phyloP scores from a whole-genome alignment of 2,329 filamentous ascomycete species.

The Bipolaris bicolor region DNA sequence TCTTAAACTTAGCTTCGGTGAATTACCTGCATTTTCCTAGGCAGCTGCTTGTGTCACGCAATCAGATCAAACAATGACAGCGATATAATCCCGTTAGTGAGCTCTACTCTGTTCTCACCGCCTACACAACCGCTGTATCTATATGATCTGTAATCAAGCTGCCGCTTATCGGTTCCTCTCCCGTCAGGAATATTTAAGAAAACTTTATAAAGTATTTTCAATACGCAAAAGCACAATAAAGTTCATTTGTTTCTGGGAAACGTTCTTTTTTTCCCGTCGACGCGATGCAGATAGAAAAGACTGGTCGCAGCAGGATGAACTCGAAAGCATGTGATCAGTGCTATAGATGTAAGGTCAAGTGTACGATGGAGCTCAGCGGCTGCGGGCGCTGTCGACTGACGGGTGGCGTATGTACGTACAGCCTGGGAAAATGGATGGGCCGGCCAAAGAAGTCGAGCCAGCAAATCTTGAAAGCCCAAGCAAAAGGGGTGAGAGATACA shows the following conservation, averaged over 20 bases:
- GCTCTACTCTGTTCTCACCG: not conserved
- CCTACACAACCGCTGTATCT: not conserved
- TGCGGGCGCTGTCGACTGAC: not conserved
- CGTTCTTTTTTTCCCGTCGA: not conserved
- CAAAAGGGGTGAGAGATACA: not conserved
- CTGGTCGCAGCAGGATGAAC: not conserved
- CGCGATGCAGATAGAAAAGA: not conserved
- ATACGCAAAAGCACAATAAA: not conserved
- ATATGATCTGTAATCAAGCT: not conserved
- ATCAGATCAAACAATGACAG: not conserved
- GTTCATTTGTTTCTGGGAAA: not conserved
- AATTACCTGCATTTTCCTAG: not conserved
- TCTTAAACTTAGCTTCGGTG: not conserved
- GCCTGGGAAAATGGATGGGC: conserved; percentile 4
- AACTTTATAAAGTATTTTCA: not conserved
- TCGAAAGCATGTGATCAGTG: conserved; percentile 1
- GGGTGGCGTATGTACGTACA: not conserved
- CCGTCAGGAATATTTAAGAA: not conserved
- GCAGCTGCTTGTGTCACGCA: not conserved
- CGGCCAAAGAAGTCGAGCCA: not conserved
- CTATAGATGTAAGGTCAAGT: conserved; percentile 4
- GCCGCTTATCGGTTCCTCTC: not conserved
- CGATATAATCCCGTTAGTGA: not conserved
- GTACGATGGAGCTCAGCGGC: not conserved
- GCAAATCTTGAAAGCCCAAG: not conserved